Evolutionary conservation across 2,329 filamentous ascomycete species (phyloP).

Genomic region (Talaromyces amestolkiae): DNA sequence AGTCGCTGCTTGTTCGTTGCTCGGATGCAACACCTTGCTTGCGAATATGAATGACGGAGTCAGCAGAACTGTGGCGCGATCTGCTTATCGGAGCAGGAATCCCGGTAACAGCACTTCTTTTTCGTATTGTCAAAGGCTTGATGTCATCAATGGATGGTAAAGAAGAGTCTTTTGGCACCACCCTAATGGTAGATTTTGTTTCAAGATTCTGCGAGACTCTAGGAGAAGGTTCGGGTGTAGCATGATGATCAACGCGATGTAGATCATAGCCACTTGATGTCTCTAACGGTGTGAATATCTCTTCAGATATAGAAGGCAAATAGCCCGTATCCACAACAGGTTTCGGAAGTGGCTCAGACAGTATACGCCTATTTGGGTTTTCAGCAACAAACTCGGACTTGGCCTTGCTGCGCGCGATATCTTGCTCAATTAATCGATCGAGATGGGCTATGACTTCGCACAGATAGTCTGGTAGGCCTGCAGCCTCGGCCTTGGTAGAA

Average conservation of each 20-base stretch:
- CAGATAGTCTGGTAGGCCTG: constrained; percentile 50
- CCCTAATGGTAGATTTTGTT: constrained; percentile 52
- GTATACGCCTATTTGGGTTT: constrained; percentile 8
- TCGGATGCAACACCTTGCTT: constrained; percentile 15
- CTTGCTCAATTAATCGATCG: constrained; percentile 54
- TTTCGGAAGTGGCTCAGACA: constrained; percentile 24
- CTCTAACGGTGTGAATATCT: constrained; percentile 30
- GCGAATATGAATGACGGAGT: constrained; percentile 19
- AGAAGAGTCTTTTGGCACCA: constrained; percentile 54
- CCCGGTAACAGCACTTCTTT: constrained; percentile 32
- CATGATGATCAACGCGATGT: constrained; percentile 16
- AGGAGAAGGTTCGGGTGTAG: constrained; percentile 14
- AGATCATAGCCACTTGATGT: constrained; percentile 19
- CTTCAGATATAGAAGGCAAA: constrained; percentile 54
- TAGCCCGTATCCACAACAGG: constrained; percentile 24
- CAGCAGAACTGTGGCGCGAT: constrained; percentile 18
- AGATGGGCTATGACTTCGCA: constrained; percentile 61
- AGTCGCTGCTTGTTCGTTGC: constrained; percentile 18
- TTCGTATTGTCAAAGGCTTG: constrained; percentile 57
- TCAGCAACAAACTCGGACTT: constrained; percentile 10
- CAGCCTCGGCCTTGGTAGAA: constrained; percentile 45
- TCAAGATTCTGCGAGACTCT: constrained; percentile 21
- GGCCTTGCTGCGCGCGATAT: constrained; percentile 23
- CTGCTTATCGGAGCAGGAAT: constrained; percentile 22
- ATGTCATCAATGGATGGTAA: constrained; percentile 44